Percentiles rank a stretch among this genome's conserved stretches.
Evolutionary conservation across 345 rosid species (phyloP).

Genomic region (Sonneratia caseolaris): DNA sequence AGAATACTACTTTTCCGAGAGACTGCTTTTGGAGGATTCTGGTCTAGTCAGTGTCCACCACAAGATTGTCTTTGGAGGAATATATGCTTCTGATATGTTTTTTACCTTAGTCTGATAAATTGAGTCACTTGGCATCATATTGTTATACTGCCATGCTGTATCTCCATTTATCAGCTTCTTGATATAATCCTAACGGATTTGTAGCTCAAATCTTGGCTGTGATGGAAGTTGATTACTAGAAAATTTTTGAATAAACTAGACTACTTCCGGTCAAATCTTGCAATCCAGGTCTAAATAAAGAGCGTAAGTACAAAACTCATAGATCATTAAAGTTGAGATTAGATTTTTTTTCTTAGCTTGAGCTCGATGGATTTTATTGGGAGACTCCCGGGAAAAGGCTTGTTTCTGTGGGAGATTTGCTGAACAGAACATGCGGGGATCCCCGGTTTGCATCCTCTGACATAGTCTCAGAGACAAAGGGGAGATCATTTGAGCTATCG

Average conservation of each 20-base stretch:
- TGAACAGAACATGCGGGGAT: slow-evolving; percentile 91
- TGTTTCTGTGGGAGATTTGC: slow-evolving; percentile 80
- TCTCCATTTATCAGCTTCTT: too few relatives aligned
- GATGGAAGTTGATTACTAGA: too few relatives aligned
- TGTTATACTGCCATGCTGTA: neutral
- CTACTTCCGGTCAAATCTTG: neutral
- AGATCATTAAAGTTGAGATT: neutral
- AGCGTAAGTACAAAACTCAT: neutral
- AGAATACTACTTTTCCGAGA: too few relatives aligned
- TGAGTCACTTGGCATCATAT: neutral
- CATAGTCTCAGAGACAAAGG: slow-evolving; percentile 51
- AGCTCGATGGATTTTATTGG: slow-evolving; percentile 76
- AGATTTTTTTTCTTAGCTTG: slow-evolving; percentile 12
- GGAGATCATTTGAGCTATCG: slow-evolving; percentile 55
- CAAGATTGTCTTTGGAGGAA: too few relatives aligned
- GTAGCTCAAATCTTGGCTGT: too few relatives aligned
- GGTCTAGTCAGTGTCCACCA: too few relatives aligned
- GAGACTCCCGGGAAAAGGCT: slow-evolving; percentile 68
- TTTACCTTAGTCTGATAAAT: too few relatives aligned
- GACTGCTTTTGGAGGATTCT: too few relatives aligned
- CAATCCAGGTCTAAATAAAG: neutral
- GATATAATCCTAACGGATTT: too few relatives aligned
- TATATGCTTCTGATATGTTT: too few relatives aligned
- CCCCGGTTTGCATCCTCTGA: slow-evolving; percentile 75
- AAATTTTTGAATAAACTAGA: neutral